These are phyloP conservation scores for Hygrophorus russula DNA, from an alignment of 768 basidiomycete species.

Conservation along the genomic window DNA sequence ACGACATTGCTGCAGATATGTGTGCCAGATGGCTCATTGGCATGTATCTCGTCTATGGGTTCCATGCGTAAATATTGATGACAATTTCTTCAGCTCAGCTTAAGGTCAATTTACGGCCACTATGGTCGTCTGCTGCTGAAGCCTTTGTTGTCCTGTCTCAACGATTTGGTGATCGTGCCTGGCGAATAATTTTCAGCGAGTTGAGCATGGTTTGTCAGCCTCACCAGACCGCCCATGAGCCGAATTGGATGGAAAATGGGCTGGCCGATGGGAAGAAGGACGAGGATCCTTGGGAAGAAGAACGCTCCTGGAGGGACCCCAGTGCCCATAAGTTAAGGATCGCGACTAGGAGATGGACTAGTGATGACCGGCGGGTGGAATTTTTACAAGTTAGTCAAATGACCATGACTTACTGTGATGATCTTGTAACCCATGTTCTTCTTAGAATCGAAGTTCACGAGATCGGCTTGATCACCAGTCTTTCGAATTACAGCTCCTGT, in stretches of 20 bases:
- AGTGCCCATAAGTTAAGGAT: conserved; percentile 49
- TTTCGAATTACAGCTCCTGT: conserved; percentile 77
- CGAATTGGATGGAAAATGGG: conserved; percentile 8
- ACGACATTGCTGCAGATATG: conserved; percentile 48
- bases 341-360: conserved; percentile 38
- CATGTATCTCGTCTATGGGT: conserved; percentile 19
- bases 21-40: conserved; percentile 66
- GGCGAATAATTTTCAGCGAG: conserved; percentile 60
- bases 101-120: conserved; percentile 85
- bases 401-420: neutral
- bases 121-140: conserved; percentile 76
- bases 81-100: conserved; percentile 51
- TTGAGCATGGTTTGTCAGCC: conserved; percentile 24
- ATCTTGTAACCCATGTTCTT: neutral
- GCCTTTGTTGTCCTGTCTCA: conserved; percentile 44
- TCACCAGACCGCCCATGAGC: conserved; percentile 6
- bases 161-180: conserved; percentile 60
- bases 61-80: neutral
- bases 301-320: conserved; percentile 72
- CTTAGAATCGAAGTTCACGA: conserved; percentile 17
- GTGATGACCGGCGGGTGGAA: conserved; percentile 17
- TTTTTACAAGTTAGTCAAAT: conserved; percentile 21
- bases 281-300: conserved; percentile 48
- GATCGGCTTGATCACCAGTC: conserved; percentile 63
- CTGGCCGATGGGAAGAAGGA: conserved; percentile 14